Evolutionary conservation across 2,329 filamentous ascomycete species (phyloP), one percentile per base, ranked within the genome.

Genomic region (Cladophialophora psammophila): DNA sequence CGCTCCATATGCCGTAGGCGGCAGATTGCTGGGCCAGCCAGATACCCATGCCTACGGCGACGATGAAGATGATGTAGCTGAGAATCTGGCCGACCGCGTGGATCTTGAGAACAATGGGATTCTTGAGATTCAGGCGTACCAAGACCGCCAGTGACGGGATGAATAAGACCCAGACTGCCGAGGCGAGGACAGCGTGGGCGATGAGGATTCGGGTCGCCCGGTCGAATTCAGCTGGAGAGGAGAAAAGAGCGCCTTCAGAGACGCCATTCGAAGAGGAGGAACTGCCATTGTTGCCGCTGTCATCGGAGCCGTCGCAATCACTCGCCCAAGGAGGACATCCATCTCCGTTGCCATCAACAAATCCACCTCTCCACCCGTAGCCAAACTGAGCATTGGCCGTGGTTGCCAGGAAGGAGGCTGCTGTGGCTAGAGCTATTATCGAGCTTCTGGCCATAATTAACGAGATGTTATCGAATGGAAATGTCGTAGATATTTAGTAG

Each of bases 21-120:
- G 60, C 35, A 31, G 73, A 61, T 34, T 74, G 73, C 40, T 68
- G 71, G 18, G 72, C 74, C 45, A 77, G 69, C 56, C 74, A 75
- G 35, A 76, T 73, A 35, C 75, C 75, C 50, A 72, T 71, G 6
- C 71, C 75, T 8, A 73, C 66, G 1, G 74, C 76, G 32, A 68
- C 74, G n/a, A 76, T 68, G 69, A 73, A 75, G 54, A 77, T 68
- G 40, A 69, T 58, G 48, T 71, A 75, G 42, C 73, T 72, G 35
- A 76, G 18, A 3, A 76, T 56, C 54, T 77, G 75, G 18, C 69
- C 71, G 18, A 69, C 53, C 20, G 71, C 72, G 66, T 77, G 75
- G 31, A 75, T 68, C 38, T 65, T 70, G 12, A 75, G 48, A 20
- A 72, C 64, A 32, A 71, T 65, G 1, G 69, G 61, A 34, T 64